These are phyloP conservation scores for Mycogone perniciosa DNA, from an alignment of 2,329 filamentous ascomycete species.

Conservation along the genomic window DNA sequence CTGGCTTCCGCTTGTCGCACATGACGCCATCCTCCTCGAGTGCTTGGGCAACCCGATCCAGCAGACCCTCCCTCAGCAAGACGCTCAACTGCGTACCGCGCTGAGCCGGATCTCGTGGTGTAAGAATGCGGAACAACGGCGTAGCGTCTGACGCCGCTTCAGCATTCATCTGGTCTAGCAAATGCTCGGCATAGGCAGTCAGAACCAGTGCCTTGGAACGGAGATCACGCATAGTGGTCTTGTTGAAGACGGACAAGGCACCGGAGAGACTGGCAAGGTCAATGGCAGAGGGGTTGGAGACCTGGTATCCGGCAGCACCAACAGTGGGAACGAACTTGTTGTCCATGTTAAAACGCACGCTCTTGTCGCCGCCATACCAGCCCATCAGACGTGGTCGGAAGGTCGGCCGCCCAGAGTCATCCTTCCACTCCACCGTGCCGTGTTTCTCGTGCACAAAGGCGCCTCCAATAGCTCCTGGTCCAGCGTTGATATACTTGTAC, in stretches of 20 bases:
- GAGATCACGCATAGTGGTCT: constrained; percentile 62
- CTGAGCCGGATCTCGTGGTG: constrained; percentile 59
- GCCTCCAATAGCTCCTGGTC: constrained; percentile 74
- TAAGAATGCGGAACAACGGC: constrained; percentile 56
- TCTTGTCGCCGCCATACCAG: constrained; percentile 83
- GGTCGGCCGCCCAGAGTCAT: constrained; percentile 26
- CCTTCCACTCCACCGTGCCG: constrained; percentile 45
- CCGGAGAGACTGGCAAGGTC: constrained; percentile 71
- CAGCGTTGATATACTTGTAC: constrained; percentile 90
- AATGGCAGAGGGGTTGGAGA: constrained; percentile 75
- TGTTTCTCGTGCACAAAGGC: constrained; percentile 75
- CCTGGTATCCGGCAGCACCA: constrained; percentile 74
- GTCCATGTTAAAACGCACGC: constrained; percentile 73
- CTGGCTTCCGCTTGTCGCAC: constrained; percentile 76
- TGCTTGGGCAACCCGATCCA: constrained; percentile 60
- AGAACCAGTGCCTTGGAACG: constrained; percentile 65
- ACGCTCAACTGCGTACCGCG: constrained; percentile 77
- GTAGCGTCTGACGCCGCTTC: constrained; percentile 20
- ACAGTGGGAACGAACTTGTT: constrained; percentile 70
- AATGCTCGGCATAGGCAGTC: constrained; percentile 69
- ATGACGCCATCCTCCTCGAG: constrained; percentile 66
- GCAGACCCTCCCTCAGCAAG: constrained; percentile 57
- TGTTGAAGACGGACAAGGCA: constrained; percentile 66
- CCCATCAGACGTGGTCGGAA: constrained; percentile 67
- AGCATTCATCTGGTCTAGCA: constrained; percentile 45